Base-by-base conservation (phyloP, 331 rosid genomes). In the Rhamnella rubrinervis region DNA sequence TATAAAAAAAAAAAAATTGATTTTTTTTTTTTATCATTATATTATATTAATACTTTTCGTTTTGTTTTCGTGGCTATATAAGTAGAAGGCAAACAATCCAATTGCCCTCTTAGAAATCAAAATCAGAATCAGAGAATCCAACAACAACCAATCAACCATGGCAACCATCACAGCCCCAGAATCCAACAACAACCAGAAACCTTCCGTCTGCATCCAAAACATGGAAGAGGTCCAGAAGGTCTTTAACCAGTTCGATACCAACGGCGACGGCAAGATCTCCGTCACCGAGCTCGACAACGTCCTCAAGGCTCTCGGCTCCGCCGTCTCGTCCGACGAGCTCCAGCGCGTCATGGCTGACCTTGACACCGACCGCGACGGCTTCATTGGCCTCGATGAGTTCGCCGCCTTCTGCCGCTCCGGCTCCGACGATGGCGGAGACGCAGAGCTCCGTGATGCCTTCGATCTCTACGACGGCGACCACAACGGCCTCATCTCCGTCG, bases 221-320 rank as follows among this genome's bases (percentile, higher is more conserved):
- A 63, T 18, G 74, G 84, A 82, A 0, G 97, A 91, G 62, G 79
- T 91, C 53, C 52, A 59, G 68, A 78, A 71, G 63, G 93, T 95
- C 51, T 95, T 95, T 77, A 60, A 59, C 37, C 90, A 89, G 68
- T 95, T 95, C 82, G 99, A 95, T 63, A 3, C 82, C 41, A 87
- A 95, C 86, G 92, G 91, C 77, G 96, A 93, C 78, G 97, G 97
- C 67, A 81, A 67, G 89, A 93, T 93, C 86, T 93, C 98, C 70
- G 66, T 75, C 58, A 3, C 44, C 71, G 97, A 93, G 82, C 71
- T 93, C 58, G 96, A 81, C 65, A 68, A 66, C 79, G 86, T 81
- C 60, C 91, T 93, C 65, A 70, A 66, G 23, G 46, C 89, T 23
- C 85, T 88, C 60, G 95, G 96, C 59, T 82, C 92, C 15, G 0